Conservation (phyloP, 1,284 basidiomycete genomes). For the Cerioporus squamosus region DNA sequence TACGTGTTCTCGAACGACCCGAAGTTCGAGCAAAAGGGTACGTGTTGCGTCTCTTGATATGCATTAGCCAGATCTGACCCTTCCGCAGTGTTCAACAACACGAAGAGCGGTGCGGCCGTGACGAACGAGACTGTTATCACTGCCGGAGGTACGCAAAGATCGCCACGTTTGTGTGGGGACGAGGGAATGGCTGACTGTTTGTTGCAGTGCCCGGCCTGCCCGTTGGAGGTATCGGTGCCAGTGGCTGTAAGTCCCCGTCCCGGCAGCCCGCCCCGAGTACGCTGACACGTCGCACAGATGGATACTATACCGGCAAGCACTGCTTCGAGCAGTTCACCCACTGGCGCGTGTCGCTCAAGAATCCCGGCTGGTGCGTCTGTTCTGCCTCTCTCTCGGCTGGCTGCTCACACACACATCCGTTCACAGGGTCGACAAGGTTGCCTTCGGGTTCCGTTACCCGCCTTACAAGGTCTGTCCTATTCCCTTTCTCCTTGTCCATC, state of each 20-base stretch:
- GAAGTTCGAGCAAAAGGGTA: slow-evolving; percentile 65
- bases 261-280: not conserved
- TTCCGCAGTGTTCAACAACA: slow-evolving; percentile 62
- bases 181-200: not conserved
- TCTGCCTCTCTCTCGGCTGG: not conserved
- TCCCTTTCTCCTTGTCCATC: not conserved
- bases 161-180: not conserved
- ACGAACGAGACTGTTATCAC: slow-evolving; percentile 72
- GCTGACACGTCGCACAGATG: slow-evolving; percentile 44
- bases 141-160: slow-evolving; percentile 46
- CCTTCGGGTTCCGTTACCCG: slow-evolving; percentile 64
- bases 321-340: slow-evolving; percentile 76
- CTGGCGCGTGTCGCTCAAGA: slow-evolving; percentile 60
- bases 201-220: slow-evolving; percentile 63
- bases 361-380: slow-evolving; percentile 54
- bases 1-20: slow-evolving; percentile 76
- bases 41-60: not conserved
- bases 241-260: slow-evolving; percentile 59
- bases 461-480: slow-evolving; percentile 48
- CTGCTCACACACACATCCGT: not conserved
- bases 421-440: slow-evolving; percentile 53
- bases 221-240: slow-evolving; percentile 75
- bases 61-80: not conserved
- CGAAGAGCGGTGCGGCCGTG: slow-evolving; percentile 67
- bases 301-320: slow-evolving; percentile 66